Evolutionary conservation across 2,329 filamentous ascomycete genomes (phyloP).

Genomic region (Pseudonectria foliicola): DNA sequence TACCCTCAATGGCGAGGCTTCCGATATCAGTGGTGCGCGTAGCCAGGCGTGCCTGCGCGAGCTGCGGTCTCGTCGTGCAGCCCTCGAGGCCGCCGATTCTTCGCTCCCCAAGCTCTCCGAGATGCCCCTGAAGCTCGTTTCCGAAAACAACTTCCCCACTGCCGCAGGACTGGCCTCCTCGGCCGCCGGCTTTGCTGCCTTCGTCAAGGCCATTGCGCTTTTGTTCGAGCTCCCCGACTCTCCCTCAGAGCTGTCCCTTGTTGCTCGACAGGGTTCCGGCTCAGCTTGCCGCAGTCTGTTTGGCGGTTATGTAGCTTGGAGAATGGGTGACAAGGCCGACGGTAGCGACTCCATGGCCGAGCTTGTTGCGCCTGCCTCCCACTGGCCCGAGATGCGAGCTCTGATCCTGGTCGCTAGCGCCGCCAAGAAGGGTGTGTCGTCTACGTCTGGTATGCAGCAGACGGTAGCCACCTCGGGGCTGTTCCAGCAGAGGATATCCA

Average conservation of each 20-base stretch:
- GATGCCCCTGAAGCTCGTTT: conserved; percentile 76
- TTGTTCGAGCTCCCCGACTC: conserved; percentile 80
- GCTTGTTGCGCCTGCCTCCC: conserved; percentile 76
- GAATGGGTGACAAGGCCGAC: conserved; percentile 67
- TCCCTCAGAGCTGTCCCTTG: conserved; percentile 75
- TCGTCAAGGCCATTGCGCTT: conserved; percentile 81
- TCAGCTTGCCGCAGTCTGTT: conserved; percentile 91
- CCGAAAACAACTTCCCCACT: conserved; percentile 98
- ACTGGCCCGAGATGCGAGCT: conserved; percentile 95
- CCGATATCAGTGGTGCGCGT: conserved; percentile 80
- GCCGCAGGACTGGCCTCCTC: conserved; percentile 80
- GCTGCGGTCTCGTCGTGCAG: conserved; percentile 68
- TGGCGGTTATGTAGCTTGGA: conserved; percentile 94
- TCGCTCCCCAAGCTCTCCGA: conserved; percentile 75
- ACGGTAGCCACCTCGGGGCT: conserved; percentile 88
- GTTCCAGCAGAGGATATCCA: conserved; percentile 67
- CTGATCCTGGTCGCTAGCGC: conserved; percentile 86
- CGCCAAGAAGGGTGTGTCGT: conserved; percentile 91
- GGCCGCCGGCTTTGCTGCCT: conserved; percentile 61
- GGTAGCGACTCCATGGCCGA: conserved; percentile 84
- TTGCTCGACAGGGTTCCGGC: conserved; percentile 89
- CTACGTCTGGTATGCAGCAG: conserved; percentile 92
- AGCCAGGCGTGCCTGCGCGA: conserved; percentile 93
- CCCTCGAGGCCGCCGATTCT: conserved; percentile 64
- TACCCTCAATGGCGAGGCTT: conserved; percentile 72